Evolutionary conservation across 208 protist genomes (phyloP).

Genomic region (Leishmania lainsoni): DNA sequence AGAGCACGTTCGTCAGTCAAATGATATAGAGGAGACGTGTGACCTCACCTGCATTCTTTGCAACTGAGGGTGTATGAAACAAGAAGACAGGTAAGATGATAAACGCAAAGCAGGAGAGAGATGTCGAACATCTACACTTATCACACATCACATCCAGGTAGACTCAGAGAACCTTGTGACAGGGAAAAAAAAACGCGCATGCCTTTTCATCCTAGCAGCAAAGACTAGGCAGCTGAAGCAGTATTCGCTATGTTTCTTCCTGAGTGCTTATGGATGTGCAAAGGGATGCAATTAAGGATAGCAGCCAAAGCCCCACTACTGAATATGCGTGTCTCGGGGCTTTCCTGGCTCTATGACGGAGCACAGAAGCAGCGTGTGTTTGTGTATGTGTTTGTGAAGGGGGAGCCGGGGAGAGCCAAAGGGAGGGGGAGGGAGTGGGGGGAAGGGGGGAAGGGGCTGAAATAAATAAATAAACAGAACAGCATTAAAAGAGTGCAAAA

Average conservation of each 20-base stretch:
- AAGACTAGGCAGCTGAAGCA: not conserved
- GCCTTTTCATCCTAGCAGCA: not conserved
- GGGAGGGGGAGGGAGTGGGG: not conserved
- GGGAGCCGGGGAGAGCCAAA: not conserved
- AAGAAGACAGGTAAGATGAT: not conserved
- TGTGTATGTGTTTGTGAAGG: not conserved
- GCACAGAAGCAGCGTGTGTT: not conserved
- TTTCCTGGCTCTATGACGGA: not conserved
- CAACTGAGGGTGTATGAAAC: not conserved
- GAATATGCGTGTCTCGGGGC: not conserved
- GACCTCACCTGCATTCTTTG: not conserved
- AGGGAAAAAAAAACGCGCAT: not conserved
- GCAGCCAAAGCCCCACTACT: not conserved
- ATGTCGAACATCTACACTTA: not conserved
- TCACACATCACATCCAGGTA: not conserved
- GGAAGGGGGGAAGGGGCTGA: not conserved
- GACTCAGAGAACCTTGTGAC: not conserved
- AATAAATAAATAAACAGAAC: not conserved
- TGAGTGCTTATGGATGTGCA: not conserved
- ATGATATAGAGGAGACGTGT: not conserved
- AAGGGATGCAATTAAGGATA: not conserved
- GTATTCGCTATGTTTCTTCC: not conserved
- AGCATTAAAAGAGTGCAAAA: not conserved
- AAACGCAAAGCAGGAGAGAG: not conserved
- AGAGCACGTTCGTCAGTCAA: not conserved